A percentile compares a stretch with the other conserved stretches of the same genome.
Evolutionary conservation across 176 grass and related monocot species (phyloP).

Genomic region (Chrysopogon serrulatus): DNA sequence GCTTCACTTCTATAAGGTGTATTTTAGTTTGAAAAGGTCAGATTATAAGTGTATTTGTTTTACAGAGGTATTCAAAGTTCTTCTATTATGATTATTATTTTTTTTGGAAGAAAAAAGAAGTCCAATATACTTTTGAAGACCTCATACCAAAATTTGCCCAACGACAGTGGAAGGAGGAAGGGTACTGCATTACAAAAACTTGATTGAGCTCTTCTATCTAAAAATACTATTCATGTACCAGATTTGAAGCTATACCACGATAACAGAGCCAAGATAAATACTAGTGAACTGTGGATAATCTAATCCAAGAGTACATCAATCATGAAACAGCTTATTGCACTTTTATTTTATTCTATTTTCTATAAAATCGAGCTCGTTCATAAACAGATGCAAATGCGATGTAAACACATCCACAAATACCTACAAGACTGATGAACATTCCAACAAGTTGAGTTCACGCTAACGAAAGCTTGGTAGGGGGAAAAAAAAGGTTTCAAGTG

Average conservation of each 20-base stretch:
- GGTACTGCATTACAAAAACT: not conserved
- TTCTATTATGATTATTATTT: not conserved
- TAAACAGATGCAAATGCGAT: not conserved
- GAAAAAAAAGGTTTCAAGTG: not conserved
- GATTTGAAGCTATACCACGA: not conserved
- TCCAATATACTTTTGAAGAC: not conserved
- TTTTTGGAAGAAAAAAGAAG: not conserved
- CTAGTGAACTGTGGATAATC: not conserved
- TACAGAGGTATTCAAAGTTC: not conserved
- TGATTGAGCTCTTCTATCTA: not conserved
- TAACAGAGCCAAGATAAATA: not conserved
- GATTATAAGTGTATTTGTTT: not conserved
- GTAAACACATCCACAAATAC: not conserved
- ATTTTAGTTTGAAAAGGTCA: not conserved
- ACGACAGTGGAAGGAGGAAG: not conserved
- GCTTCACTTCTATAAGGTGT: not conserved
- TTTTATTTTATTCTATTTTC: not conserved
- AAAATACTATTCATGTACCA: not conserved
- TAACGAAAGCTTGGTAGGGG: not conserved
- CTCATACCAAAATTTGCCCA: not conserved
- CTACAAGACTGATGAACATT: not conserved
- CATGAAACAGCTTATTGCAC: not conserved
- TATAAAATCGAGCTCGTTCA: not conserved
- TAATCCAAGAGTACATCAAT: not conserved
- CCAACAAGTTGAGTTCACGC: not conserved